Evolutionary conservation across 2,329 filamentous ascomycete species (phyloP), one percentile per base, ranked within the genome.

Genomic region (Pestalotiopsis sp.): DNA sequence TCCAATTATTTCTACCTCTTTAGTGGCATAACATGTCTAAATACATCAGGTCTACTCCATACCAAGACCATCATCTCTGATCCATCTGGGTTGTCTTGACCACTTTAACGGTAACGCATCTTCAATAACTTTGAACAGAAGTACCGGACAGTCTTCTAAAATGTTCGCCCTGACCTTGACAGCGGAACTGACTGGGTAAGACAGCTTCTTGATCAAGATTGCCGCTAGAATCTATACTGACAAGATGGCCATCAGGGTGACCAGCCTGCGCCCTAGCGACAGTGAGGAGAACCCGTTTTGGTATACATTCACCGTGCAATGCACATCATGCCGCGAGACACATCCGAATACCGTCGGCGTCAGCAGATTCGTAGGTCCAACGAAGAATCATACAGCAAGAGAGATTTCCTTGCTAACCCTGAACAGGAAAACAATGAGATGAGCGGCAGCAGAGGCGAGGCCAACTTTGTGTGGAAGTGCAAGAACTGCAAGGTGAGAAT

Each of bases 391-490:
- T 52, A 13, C 17, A 9, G 7, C 45, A 52, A n/a, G 14, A 9
- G 7, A 3, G 17, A n/a, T 3, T n/a, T 17, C 3, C 7, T 9
- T 14, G 45, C 12, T 60, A 70, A 56, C 70, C 64, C 62, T 20
- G 25, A 25, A 20, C 9, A 97, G 94, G 95, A 98, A 78, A 87
- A 86, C 76, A 95, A 97, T 78, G 94, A 98, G 72, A 90, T 98
- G 80, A 96, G 93, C 72, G 95, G 95, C 45, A 98, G 95, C 80
- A 89, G 94, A 76, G 96, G 96, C 72, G 95, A 98, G 81, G 96
- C 96, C 70, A 98, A 98, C 81, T 99, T 99, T 81, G 96, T 99
- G n/a, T 99, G 96, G 95, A 95, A 91, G 80, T 99, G 96, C 87
- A 97, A 97, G 82, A 95, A 96, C 79, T 99, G 96, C 90, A 97